Percentiles rank a stretch among this genome's conserved stretches.
Conservation (phyloP, 495 filamentous ascomycete species). For the Penicillium subrubescens region DNA sequence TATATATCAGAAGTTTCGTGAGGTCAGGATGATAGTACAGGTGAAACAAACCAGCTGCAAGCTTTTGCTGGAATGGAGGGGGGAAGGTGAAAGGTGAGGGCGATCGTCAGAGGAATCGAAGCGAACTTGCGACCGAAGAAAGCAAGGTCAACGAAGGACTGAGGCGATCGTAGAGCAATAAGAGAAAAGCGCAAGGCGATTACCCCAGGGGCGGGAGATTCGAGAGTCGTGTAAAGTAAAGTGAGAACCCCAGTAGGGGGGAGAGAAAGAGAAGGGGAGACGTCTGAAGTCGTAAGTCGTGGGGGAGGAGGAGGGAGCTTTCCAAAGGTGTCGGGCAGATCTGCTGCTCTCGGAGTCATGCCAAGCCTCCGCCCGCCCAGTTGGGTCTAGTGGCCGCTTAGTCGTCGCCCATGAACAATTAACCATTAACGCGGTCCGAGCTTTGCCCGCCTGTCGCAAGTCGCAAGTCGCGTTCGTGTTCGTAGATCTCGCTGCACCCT, state of each 20-base stretch:
- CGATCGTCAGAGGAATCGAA: background rate
- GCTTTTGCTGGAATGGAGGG: background rate
- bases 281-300: slow-evolving; percentile 4
- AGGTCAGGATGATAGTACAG: background rate
- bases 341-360: slow-evolving; percentile 25
- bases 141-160: background rate
- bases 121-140: slow-evolving; percentile 6
- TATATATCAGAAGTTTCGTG: background rate
- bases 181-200: background rate
- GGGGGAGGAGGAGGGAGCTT: slow-evolving; percentile 10
- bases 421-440: slow-evolving; percentile 36
- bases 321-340: slow-evolving; percentile 3
- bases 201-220: background rate
- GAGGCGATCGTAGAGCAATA: slow-evolving; percentile 2
- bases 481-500: background rate
- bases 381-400: slow-evolving; percentile 26
- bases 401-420: slow-evolving; percentile 25
- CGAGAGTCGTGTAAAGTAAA: background rate
- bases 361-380: slow-evolving; percentile 25
- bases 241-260: background rate
- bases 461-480: slow-evolving; percentile 30
- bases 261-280: background rate
- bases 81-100: background rate
- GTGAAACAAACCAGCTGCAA: background rate
- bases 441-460: slow-evolving; percentile 16